Conservation (phyloP, 75 land plant genomes). For the Chamaecyparis obtusa region DNA sequence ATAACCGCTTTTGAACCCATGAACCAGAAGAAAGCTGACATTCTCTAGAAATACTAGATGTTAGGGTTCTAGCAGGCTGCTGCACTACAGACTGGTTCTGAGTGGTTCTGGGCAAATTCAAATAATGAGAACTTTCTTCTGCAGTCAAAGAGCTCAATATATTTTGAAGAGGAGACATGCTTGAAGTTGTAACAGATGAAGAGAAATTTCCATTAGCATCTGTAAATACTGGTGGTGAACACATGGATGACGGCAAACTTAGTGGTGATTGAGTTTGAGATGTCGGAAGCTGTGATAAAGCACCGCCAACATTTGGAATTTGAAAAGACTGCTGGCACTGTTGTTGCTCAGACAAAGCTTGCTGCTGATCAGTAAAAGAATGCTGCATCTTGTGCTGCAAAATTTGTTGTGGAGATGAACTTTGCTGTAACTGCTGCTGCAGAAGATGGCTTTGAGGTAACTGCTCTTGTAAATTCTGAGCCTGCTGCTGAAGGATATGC, state of each 20-base stretch:
- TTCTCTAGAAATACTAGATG: constrained; percentile 3
- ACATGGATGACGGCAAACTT: constrained; percentile 24
- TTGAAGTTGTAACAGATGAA: constrained; percentile 19
- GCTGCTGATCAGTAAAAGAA: constrained; percentile 25
- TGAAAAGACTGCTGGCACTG: constrained; percentile 19
- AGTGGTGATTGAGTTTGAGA: constrained; percentile 44
- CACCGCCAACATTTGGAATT: constrained; percentile 16
- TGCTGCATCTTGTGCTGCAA: constrained; percentile 24
- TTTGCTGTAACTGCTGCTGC: constrained; percentile 38
- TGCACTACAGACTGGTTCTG: constrained; percentile 14
- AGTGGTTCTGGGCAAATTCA: constrained; percentile 33
- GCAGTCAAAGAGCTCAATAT: constrained; percentile 43
- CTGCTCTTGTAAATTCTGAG: constrained; percentile 35
- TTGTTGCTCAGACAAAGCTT: constrained; percentile 17
- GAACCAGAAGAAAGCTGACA: constrained; percentile 20
- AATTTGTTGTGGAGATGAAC: constrained; percentile 21
- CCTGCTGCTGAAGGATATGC: constrained; percentile 32
- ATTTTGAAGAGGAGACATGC: constrained; percentile 39
- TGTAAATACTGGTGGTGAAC: constrained; percentile 38
- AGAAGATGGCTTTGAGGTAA: constrained; percentile 23
- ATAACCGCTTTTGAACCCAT: constrained; percentile 50
- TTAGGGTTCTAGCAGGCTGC: constrained; percentile 1
- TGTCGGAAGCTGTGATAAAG: constrained; percentile 28
- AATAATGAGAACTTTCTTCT: constrained; percentile 46
- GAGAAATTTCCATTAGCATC: constrained; percentile 35